phyloP scores from a whole-genome alignment of 2,329 filamentous ascomycete genomes.

The Sporothrix phasma region DNA sequence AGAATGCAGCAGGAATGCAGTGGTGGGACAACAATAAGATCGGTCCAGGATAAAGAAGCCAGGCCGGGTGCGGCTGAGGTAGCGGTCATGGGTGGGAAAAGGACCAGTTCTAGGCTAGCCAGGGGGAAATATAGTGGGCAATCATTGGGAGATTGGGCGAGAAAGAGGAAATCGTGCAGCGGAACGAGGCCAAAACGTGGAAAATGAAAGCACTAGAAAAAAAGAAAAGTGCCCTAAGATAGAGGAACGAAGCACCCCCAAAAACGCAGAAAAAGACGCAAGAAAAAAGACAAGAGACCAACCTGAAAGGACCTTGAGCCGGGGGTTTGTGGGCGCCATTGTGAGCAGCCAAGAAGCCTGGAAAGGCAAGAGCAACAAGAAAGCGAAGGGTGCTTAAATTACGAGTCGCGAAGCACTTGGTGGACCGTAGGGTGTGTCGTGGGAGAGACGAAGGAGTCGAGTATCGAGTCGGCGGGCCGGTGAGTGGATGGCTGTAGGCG shows the following conservation, averaged over 20 bases:
- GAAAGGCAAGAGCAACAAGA: background rate
- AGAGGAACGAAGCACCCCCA: background rate
- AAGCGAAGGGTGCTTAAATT: background rate
- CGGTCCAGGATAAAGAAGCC: conserved; percentile 4
- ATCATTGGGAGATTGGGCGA: conserved; percentile 19
- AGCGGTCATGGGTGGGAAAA: background rate
- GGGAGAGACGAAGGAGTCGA: background rate
- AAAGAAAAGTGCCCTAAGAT: background rate
- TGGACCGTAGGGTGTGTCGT: background rate
- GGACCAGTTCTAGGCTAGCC: conserved; percentile 8
- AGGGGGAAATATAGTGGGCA: conserved; percentile 14
- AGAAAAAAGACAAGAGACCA: conserved; percentile 27
- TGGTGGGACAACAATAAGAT: conserved; percentile 1
- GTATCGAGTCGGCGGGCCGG: background rate
- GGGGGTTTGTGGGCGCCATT: conserved; percentile 51
- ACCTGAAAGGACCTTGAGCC: conserved; percentile 53
- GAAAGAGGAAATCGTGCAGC: conserved; percentile 6
- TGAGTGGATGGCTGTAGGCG: conserved; percentile 1
- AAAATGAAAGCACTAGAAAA: conserved; percentile 17
- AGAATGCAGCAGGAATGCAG: conserved; percentile 18
- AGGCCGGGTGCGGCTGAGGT: conserved; percentile 4
- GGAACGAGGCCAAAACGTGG: conserved; percentile 15
- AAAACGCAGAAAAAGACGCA: background rate
- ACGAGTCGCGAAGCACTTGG: background rate
- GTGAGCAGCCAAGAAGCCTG: conserved; percentile 23